Percentiles rank a stretch among this genome's conserved stretches.
Evolutionary conservation across 2,329 filamentous ascomycete genomes (phyloP).

Genomic region (Graphilbum sp.): DNA sequence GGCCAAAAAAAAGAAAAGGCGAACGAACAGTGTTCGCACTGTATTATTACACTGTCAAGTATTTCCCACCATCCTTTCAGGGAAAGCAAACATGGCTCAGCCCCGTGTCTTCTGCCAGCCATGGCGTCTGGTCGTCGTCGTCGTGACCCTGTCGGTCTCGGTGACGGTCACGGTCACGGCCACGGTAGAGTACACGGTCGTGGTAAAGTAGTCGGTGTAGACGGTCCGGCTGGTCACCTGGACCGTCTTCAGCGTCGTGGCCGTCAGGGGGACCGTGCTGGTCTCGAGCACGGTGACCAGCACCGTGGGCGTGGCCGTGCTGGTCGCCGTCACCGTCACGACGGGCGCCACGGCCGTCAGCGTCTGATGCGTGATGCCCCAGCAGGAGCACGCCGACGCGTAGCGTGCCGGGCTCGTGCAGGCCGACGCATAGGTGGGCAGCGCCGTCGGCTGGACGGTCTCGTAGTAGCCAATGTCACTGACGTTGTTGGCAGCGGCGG

Average conservation of each 20-base stretch:
- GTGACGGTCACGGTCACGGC: neutral
- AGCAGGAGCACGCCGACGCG: constrained; percentile 15
- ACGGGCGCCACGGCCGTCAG: constrained; percentile 1
- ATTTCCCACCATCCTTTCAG: too few relatives aligned
- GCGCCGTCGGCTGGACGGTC: neutral
- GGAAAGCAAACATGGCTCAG: too few relatives aligned
- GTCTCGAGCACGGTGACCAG: neutral
- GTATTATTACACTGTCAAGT: too few relatives aligned
- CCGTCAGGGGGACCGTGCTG: neutral
- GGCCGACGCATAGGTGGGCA: constrained; percentile 12
- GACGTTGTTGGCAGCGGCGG: neutral
- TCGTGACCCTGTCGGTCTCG: neutral
- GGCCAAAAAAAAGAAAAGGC: too few relatives aligned
- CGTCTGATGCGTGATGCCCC: constrained; percentile 10
- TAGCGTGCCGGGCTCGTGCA: constrained; percentile 11
- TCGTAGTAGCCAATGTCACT: too few relatives aligned
- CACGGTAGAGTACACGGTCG: neutral
- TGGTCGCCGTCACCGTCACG: constrained; percentile 2
- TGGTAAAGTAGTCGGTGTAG: neutral
- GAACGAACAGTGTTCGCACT: too few relatives aligned
- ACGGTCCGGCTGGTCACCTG: neutral
- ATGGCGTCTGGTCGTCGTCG: neutral
- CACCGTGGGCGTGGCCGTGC: constrained; percentile 1
- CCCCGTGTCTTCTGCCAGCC: too few relatives aligned
- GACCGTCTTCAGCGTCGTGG: neutral